Evolutionary conservation across 257 asterid species (phyloP).

Genomic region (Primulina eburnea): DNA sequence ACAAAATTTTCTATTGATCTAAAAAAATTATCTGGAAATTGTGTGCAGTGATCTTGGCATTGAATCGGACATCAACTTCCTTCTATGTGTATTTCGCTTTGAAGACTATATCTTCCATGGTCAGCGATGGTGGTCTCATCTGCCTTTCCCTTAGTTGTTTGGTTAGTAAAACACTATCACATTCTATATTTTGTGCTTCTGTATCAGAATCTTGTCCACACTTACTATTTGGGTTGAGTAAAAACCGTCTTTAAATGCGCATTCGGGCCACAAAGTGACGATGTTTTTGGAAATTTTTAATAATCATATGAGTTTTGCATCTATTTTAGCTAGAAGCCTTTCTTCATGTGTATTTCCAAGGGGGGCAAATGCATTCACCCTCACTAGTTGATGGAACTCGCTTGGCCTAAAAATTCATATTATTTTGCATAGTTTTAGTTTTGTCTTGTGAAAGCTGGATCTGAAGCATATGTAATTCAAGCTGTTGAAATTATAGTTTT

Average conservation of each 20-base stretch:
- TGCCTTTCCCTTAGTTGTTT: slow-evolving; percentile 42
- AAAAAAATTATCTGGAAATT: too few relatives aligned
- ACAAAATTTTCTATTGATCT: too few relatives aligned
- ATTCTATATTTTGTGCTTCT: not conserved
- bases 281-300: too few relatives aligned
- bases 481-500: not conserved
- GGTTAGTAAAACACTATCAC: slow-evolving; percentile 12
- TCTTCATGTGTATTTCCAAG: too few relatives aligned
- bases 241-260: too few relatives aligned
- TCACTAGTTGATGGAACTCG: too few relatives aligned
- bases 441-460: too few relatives aligned
- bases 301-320: too few relatives aligned
- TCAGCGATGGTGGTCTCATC: slow-evolving; percentile 31
- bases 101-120: slow-evolving; percentile 41
- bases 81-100: slow-evolving; percentile 42
- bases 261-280: too few relatives aligned
- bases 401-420: too few relatives aligned
- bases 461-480: not conserved
- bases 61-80: slow-evolving; percentile 31
- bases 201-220: not conserved
- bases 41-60: slow-evolving; percentile 35
- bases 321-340: too few relatives aligned
- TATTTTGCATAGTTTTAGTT: not conserved
- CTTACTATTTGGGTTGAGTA: not conserved
- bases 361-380: too few relatives aligned